Evolutionary conservation across 1,284 basidiomycete genomes (phyloP), one percentile per base, ranked within the genome.

Genomic region (Boletus sp.): DNA sequence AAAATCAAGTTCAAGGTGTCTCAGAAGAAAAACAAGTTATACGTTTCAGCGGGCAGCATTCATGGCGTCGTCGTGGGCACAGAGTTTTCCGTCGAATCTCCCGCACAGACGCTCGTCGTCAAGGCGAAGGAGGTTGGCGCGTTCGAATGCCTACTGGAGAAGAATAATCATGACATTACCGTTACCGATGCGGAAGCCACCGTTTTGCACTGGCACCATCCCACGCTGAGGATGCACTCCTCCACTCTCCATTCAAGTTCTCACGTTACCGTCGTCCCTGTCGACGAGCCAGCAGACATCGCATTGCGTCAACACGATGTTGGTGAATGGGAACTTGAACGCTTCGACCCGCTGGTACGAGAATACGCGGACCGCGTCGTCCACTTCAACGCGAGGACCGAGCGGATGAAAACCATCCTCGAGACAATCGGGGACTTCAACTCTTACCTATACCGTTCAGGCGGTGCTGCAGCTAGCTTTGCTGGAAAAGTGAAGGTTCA

Each of bases 41-140:
- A 57, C n/a, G 60, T 71, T 43, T 67, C 69, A 2, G 69, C 67
- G 6, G 69, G 69, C 21, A 61, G 60, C 23, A 58, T 71, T 19
- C 67, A 68, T 17, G 65, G 67, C 23, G 14, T 71, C 25, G 44
- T 43, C 47, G 47, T 51, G 31, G 65, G 57, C 11, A 69, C 69
- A n/a, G 51, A 56, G 25, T 68, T 68, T 47, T 27, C 51, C 25
- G 10, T 66, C 30, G 28, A 2, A 23, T 54, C 61, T 25, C 31
- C 53, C 8, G 19, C 51, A 6, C 55, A 46, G 30, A 56, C 28
- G 11, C 6, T 33, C 2, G 28, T 64, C 48, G 53, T 68, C 49
- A 64, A 55, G 31, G 65, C 67, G 25, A 64, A 28, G 19, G 44
- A 50, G 8, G 65, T 66, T 19, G 30, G 35, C 43, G 40, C 67